Base-by-base conservation (phyloP, 495 filamentous ascomycete genomes). In the Penicillium samsonianum region DNA sequence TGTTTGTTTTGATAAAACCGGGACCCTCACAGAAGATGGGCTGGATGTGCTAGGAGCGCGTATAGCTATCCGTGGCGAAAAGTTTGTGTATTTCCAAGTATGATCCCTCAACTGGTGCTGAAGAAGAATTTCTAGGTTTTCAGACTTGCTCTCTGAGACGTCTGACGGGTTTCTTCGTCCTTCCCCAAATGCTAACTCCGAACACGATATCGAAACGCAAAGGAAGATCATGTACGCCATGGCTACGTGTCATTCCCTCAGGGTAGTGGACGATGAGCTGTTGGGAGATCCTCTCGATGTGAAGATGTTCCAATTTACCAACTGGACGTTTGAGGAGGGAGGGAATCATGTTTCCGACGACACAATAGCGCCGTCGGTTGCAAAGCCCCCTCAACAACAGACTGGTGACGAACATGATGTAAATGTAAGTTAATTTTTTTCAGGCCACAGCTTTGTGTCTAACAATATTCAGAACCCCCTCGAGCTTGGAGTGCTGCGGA, bases 251-350 rank as follows among this genome's bases (percentile, higher is more conserved):
- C 95, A 99, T 67, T 95, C 93, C 3, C 78, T 99, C 16, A 84
- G 91, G 28, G 81, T 87, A 35, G 86, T 98, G 16, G 92, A 99
- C 58, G 86, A 82, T 42, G 91, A 97, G 63, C 78, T 96, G 16
- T 76, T 99, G 20, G 95, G 95, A 6, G 95, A 99, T 71, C 95
- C 95, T 30, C 80, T 99, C 14, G 95, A 99, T 71, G 76, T 97
- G 44, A 98, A 98, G 67, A 99, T 99, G 95, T 99, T 99, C 67
- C 87, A 96, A 64, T 99, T 96, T 64, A 99, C 95, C 1, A 83
- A 84, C 6, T 99, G 95, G 95, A 82, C 84, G 2, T 99, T 87
- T 62, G 87, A 96, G 67, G 94, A 99, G 75, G 90, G 91, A 4
- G 87, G 73, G 50, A 53, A 72, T 55, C 57, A 74, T 68, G 50